These are phyloP conservation scores for Dendrobium chrysotoxum DNA, from an alignment of 106 monocot species.

Conservation along the genomic window DNA sequence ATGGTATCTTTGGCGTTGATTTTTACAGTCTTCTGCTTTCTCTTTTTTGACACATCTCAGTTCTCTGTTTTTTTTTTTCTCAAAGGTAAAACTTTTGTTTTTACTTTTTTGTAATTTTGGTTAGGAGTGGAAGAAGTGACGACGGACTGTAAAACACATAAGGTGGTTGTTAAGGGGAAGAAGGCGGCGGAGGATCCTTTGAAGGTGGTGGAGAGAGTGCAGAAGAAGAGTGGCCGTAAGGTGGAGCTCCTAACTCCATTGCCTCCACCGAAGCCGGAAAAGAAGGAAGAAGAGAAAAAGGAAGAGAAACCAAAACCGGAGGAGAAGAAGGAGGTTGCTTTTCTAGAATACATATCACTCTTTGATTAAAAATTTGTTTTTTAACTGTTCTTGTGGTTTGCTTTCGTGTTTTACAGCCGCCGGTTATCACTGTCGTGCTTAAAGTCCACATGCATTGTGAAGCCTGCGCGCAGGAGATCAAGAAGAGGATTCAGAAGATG, in stretches of 20 bases:
- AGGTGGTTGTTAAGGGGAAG: slow-evolving; percentile 80
- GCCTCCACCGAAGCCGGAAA: slow-evolving; percentile 31
- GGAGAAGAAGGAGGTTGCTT: slow-evolving; percentile 61
- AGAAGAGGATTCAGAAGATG: slow-evolving; percentile 82
- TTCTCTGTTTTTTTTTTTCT: neutral
- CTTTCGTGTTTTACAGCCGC: slow-evolving; percentile 31
- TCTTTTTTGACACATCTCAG: too few species aligned
- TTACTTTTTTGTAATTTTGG: neutral
- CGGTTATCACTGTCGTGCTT: slow-evolving; percentile 51
- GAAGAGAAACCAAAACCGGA: slow-evolving; percentile 52
- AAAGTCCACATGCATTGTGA: slow-evolving; percentile 97
- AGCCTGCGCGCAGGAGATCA: slow-evolving; percentile 86
- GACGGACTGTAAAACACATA: slow-evolving; percentile 57
- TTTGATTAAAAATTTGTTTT: neutral
- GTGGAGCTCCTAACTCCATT: slow-evolving; percentile 65
- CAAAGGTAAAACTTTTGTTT: neutral
- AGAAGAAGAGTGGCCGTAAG: slow-evolving; percentile 77
- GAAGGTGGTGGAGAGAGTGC: slow-evolving; percentile 71
- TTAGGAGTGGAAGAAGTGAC: slow-evolving; percentile 78
- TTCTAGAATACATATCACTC: neutral
- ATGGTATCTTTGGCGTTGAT: slow-evolving; percentile 23
- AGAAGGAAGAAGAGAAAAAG: slow-evolving; percentile 39
- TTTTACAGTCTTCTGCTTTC: too few species aligned
- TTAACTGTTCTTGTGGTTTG: neutral
- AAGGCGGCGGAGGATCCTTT: slow-evolving; percentile 70